phyloP scores from a whole-genome alignment of 1,284 basidiomycete species.

The Stereum hirsutum region DNA sequence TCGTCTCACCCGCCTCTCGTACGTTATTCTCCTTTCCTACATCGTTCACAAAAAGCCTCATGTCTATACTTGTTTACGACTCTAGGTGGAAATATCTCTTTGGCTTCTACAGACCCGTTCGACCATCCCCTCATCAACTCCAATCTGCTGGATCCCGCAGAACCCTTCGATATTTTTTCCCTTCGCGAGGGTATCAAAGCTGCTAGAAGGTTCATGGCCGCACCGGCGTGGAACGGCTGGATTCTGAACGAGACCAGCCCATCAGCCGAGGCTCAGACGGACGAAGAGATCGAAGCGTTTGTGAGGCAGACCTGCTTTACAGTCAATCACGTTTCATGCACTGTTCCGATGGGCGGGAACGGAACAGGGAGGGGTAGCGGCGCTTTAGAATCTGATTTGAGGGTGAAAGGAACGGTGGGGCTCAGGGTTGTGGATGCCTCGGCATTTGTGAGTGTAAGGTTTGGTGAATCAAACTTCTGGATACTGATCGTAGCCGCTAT shows the following conservation, averaged over 20 bases:
- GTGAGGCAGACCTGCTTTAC: constrained; percentile 1
- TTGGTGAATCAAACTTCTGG: background rate
- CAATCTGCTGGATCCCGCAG: constrained; percentile 9
- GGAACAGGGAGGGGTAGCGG: background rate
- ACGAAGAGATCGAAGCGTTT: constrained; percentile 5
- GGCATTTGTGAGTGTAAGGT: constrained; percentile 11
- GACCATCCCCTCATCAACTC: constrained; percentile 16
- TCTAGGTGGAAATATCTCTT: constrained; percentile 17
- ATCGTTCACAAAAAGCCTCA: no score
- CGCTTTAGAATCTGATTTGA: constrained; percentile 39
- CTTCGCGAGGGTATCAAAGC: constrained; percentile 2
- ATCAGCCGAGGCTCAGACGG: constrained; percentile 1
- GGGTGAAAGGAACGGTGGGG: constrained; percentile 36
- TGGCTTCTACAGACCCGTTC: constrained; percentile 16
- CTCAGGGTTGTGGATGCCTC: constrained; percentile 18
- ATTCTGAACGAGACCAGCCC: background rate
- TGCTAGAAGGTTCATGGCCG: constrained; percentile 3
- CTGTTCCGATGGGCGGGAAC: constrained; percentile 15
- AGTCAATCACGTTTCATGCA: constrained; percentile 14
- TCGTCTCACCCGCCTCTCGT: constrained; percentile 10
- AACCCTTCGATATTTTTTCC: constrained; percentile 11
- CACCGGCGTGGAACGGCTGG: constrained; percentile 7
- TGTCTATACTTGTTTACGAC: no score
- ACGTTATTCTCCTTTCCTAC: background rate
- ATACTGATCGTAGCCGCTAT: no score